Base-by-base conservation (phyloP, 257 asterid species). In the Solanum commersonii region DNA sequence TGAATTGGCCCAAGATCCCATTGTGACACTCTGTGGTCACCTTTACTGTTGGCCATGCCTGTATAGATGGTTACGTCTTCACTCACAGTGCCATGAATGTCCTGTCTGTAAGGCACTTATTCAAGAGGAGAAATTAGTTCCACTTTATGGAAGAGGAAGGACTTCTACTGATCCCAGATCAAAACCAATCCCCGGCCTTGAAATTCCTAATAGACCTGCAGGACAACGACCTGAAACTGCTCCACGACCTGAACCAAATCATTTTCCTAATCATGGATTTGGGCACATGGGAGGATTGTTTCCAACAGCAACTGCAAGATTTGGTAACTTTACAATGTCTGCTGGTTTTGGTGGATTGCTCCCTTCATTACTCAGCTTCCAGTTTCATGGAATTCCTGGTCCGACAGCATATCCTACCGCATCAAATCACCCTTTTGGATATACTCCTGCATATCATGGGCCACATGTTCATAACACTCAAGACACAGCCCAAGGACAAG, bases 31-130 rank as follows among this genome's bases (percentile, higher is more conserved):
- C 56, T 97, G 99, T 67, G 99, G 99, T 74, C 99, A 97, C 91
- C 98, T 97, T 37, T 97, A 95, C 90, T 97, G 99, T 88, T 95
- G 99, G 98, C 96, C 98, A n/a, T 97, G 99, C 92, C 94, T 97
- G 77, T 94, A 89, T 94, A 95, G 94, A 82, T 97, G 99, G 99
- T 95, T 97, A 91, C 94, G 88, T 35, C 91, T 92, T 86, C 98
- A 97, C 74, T 97, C 99, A 10, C 95, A 91, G 85, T 94, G 92
- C n/a, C 98, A 93, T 27, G 98, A 95, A 89, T 97, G 99, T 90
- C 98, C 99, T 0, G 98, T 97, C 38, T 97, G 99, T 88, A 97
- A 97, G 91, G 94, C 98, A 34, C 87, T 95, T 34, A 91, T 97
- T 73, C 92, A 91, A 40, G 97, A 97, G 89, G 98, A 96, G 33